Conservation (phyloP, 1,139 yeast genomes). For the Sugiyamaella novakii region DNA sequence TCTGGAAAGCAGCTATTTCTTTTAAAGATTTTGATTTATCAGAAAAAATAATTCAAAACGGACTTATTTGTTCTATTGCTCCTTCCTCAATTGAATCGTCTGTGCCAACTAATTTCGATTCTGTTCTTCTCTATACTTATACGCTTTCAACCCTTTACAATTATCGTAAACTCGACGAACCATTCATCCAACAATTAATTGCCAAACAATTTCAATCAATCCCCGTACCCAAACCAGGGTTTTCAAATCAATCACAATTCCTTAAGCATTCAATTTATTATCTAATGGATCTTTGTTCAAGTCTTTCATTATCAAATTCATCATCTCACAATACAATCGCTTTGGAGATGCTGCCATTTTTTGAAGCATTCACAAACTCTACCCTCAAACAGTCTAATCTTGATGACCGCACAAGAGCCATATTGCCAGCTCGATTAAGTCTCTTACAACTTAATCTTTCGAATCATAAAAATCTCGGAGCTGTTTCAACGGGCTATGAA, state of each 20-base stretch:
- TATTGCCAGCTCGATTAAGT: slow-evolving; percentile 14
- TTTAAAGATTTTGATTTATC: slow-evolving; percentile 19
- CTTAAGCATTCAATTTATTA: slow-evolving; percentile 3
- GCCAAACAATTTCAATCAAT: slow-evolving; percentile 1
- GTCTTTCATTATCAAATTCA: slow-evolving; percentile 2
- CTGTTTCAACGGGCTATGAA: not conserved
- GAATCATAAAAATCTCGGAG: not conserved
- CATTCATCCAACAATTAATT: not conserved
- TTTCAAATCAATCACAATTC: slow-evolving; percentile 1
- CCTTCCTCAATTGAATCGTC: not conserved
- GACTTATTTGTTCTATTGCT: not conserved
- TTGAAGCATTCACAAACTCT: slow-evolving; percentile 8
- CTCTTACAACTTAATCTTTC: slow-evolving; percentile 15
- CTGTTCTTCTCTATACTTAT: slow-evolving; percentile 7
- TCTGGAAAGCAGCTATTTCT: slow-evolving; percentile 26
- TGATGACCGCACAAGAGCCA: slow-evolving; percentile 12
- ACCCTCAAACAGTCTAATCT: not conserved
- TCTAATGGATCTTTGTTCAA: slow-evolving; percentile 13
- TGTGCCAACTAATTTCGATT: not conserved
- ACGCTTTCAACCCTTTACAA: slow-evolving; percentile 6
- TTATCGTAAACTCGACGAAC: not conserved
- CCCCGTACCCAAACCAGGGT: no score
- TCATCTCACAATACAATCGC: slow-evolving; percentile 8
- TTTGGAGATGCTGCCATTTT: slow-evolving; percentile 13
- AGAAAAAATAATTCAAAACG: slow-evolving; percentile 8